Evolutionary conservation across 2,329 filamentous ascomycete species (phyloP).

Genomic region (Trichoderma guizhouense): DNA sequence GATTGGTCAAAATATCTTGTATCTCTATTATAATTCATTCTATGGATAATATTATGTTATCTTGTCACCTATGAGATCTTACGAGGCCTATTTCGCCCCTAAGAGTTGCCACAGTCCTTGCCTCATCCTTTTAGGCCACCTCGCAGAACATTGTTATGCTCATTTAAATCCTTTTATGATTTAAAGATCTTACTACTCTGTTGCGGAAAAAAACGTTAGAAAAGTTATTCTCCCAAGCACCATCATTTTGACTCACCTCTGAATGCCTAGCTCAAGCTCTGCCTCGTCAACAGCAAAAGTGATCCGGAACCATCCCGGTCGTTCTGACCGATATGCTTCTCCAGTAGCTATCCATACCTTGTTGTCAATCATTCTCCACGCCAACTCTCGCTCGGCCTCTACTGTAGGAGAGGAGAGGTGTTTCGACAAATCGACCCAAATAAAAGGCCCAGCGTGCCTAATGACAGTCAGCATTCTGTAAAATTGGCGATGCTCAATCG

Average conservation of each 20-base stretch:
- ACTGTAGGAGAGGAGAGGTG: background rate
- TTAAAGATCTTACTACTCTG: background rate
- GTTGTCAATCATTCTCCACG: background rate
- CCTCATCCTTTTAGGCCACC: background rate
- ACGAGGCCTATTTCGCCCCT: fast-evolving
- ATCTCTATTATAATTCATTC: background rate
- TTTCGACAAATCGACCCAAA: background rate
- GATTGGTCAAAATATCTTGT: fast-evolving
- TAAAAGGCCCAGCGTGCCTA: background rate
- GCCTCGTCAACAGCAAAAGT: background rate
- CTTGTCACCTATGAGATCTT: background rate
- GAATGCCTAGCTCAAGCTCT: background rate
- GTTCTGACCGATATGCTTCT: background rate
- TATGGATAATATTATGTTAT: background rate
- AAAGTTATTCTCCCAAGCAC: background rate
- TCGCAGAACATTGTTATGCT: background rate
- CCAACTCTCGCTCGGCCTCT: background rate
- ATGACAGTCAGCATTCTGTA: fast-evolving
- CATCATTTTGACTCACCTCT: background rate
- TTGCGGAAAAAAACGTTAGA: background rate
- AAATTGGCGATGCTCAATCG: background rate
- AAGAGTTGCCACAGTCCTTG: background rate
- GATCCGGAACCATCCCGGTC: background rate
- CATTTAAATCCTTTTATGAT: background rate
- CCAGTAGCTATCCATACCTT: background rate